phyloP scores from a whole-genome alignment of 1,284 basidiomycete genomes.

The Cryptococcus sp. region DNA sequence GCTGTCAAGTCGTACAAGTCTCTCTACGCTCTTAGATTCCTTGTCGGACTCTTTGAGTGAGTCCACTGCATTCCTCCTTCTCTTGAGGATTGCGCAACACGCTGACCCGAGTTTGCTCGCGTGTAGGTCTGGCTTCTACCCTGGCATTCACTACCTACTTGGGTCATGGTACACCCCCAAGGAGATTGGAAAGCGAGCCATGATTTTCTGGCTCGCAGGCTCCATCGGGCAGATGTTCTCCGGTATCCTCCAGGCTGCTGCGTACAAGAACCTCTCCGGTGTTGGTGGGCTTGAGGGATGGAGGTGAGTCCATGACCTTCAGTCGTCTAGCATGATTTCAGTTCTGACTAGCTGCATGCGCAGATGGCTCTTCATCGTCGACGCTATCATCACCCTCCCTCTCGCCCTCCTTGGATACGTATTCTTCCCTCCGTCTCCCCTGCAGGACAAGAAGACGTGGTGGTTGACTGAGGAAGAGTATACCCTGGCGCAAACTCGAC shows the following conservation, averaged over 20 bases:
- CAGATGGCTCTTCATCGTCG: constrained; percentile 40
- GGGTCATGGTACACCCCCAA: constrained; percentile 40
- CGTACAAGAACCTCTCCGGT: constrained; percentile 36
- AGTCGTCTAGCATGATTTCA: background rate
- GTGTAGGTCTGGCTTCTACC: constrained; percentile 36
- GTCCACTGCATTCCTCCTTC: background rate
- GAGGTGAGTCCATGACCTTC: constrained; percentile 17
- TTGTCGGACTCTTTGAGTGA: constrained; percentile 37
- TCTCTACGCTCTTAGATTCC: constrained; percentile 34
- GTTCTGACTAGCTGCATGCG: background rate
- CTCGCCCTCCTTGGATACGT: constrained; percentile 38
- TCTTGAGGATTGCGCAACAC: too few relatives aligned
- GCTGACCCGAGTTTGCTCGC: background rate
- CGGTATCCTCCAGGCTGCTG: constrained; percentile 42
- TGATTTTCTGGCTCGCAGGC: constrained; percentile 39
- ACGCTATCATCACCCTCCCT: constrained; percentile 41
- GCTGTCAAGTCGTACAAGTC: constrained; percentile 24
- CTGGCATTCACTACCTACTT: constrained; percentile 35
- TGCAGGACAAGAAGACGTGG: constrained; percentile 27
- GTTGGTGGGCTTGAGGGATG: constrained; percentile 36
- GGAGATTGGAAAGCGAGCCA: constrained; percentile 40
- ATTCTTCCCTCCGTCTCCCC: constrained; percentile 37
- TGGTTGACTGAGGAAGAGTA: constrained; percentile 17
- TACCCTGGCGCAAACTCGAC: constrained; percentile 22
- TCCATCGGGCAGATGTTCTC: constrained; percentile 35